Evolutionary conservation across 441 rosid species (phyloP).

Genomic region (Rhodomyrtus psidioides): DNA sequence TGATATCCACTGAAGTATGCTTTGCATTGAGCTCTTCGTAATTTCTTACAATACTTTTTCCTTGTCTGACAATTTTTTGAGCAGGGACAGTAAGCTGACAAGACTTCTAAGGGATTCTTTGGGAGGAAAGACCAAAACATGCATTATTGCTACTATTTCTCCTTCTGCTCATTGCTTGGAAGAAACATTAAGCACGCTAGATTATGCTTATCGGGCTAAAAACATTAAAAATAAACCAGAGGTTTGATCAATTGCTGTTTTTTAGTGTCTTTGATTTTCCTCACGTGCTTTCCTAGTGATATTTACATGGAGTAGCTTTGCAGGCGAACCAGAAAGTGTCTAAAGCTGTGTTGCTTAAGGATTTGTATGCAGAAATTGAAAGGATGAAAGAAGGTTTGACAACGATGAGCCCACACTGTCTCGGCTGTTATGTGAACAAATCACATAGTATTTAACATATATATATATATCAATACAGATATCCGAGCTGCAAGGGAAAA

Average conservation of each 20-base stretch:
- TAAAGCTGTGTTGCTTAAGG: constrained; percentile 78
- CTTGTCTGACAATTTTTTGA: not conserved
- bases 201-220: constrained; percentile 88
- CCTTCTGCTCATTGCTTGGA: constrained; percentile 79
- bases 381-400: constrained; percentile 80
- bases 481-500: constrained; percentile 87
- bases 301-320: constrained; percentile 1
- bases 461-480: constrained; percentile 37
- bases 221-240: constrained; percentile 92
- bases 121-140: constrained; percentile 96
- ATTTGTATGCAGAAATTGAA: constrained; percentile 80
- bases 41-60: not conserved
- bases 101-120: constrained; percentile 86
- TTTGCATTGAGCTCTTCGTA: not conserved
- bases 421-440: not conserved
- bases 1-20: not conserved
- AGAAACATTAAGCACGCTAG: constrained; percentile 94
- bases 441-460: not conserved
- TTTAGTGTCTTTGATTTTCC: not conserved
- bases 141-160: constrained; percentile 91
- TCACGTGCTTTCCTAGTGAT: not conserved
- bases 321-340: constrained; percentile 96
- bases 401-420: not conserved
- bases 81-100: constrained; percentile 93
- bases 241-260: constrained; percentile 33